Evolutionary conservation across 2,329 filamentous ascomycete genomes (phyloP).

Genomic region (Aspergillus proliferans): DNA sequence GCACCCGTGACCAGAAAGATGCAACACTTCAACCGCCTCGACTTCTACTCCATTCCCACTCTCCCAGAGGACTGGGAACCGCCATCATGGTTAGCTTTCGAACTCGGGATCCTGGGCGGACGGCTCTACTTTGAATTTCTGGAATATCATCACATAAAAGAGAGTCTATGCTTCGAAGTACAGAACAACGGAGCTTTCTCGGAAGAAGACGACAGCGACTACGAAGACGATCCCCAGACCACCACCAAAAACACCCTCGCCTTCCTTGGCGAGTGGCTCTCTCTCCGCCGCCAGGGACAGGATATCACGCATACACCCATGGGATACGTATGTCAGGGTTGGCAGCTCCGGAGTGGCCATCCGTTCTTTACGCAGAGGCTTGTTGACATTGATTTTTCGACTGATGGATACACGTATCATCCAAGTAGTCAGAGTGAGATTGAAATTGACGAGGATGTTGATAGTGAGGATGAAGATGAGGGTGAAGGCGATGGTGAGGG

Average conservation of each 20-base stretch:
- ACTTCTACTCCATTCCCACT: constrained; percentile 48
- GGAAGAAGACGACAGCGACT: background rate
- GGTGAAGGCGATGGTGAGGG: background rate
- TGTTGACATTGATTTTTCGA: background rate
- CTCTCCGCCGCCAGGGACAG: constrained; percentile 26
- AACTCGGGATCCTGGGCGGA: constrained; percentile 57
- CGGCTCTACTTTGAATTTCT: constrained; percentile 46
- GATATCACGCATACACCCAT: constrained; percentile 31
- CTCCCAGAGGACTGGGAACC: constrained; percentile 37
- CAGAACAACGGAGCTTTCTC: background rate
- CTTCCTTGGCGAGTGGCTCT: constrained; percentile 32
- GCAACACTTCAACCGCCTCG: constrained; percentile 52
- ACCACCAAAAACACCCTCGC: constrained; percentile 14
- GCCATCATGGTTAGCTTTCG: constrained; percentile 50
- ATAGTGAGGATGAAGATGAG: background rate
- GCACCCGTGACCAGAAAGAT: constrained; percentile 56
- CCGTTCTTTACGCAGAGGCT: constrained; percentile 18
- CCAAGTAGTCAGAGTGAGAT: no score
- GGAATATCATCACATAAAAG: constrained; percentile 14
- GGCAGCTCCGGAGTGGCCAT: constrained; percentile 18
- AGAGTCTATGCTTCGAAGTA: background rate
- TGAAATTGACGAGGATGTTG: background rate
- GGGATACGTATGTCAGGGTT: constrained; percentile 29
- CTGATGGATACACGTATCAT: background rate
- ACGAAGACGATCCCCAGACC: constrained; percentile 10